Conservation (phyloP, 2,329 filamentous ascomycete species). For the Cadophora gregata region DNA sequence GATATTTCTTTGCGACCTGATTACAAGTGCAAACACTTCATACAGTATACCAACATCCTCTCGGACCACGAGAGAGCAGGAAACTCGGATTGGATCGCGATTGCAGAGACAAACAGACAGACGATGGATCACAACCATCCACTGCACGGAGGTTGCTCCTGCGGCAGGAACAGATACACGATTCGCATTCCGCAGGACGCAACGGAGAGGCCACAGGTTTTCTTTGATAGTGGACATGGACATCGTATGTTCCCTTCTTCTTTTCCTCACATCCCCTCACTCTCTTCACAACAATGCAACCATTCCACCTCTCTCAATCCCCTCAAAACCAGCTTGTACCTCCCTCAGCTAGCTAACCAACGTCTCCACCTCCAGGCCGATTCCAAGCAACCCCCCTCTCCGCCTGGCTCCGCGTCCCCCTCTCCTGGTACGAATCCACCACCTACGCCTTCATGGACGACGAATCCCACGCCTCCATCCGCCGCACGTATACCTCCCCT, state of each 20-base stretch:
- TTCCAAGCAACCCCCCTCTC: constrained; percentile 75
- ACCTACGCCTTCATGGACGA: constrained; percentile 80
- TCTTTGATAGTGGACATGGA: constrained; percentile 58
- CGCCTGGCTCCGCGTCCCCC: constrained; percentile 82
- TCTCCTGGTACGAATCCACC: constrained; percentile 78
- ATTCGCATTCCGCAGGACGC: constrained; percentile 70
- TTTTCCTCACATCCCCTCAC: background rate
- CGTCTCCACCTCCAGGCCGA: constrained; percentile 55
- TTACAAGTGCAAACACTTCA: background rate
- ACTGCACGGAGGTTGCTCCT: constrained; percentile 80
- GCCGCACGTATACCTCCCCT: constrained; percentile 68
- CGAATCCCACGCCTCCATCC: constrained; percentile 72
- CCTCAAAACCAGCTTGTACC: too few species aligned
- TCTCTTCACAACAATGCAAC: too few species aligned
- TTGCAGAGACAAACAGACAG: background rate
- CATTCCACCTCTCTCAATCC: background rate
- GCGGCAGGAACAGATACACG: constrained; percentile 83
- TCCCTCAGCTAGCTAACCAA: too few species aligned
- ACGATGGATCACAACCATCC: constrained; percentile 56
- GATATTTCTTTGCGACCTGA: background rate
- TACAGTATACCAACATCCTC: too few species aligned
- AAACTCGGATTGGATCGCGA: background rate
- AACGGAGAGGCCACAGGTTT: constrained; percentile 65
- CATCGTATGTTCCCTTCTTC: constrained; percentile 65
- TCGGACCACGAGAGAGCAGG: background rate